Percentiles rank a stretch among this genome's conserved stretches.
These are phyloP conservation scores for Neltuma alba DNA, from an alignment of 306 rosid genomes.

Conservation along the genomic window DNA sequence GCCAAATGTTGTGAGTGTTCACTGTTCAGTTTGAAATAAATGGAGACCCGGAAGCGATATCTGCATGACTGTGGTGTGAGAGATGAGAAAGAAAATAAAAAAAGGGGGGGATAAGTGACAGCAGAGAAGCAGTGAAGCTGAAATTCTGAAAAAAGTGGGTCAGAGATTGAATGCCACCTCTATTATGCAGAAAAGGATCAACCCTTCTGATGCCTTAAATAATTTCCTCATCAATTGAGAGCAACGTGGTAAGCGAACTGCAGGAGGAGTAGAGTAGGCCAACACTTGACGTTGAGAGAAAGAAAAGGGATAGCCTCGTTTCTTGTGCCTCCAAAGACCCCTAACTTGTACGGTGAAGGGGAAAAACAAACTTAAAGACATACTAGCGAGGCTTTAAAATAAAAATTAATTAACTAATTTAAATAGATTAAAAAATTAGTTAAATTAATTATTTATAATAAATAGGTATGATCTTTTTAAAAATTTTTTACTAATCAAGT, in stretches of 20 bases:
- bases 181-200: slow-evolving; percentile 41
- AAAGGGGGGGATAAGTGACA: slow-evolving; percentile 35
- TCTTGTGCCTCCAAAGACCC: slow-evolving; percentile 25
- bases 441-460: too few relatives aligned
- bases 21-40: not conserved
- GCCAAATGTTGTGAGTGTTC: not conserved
- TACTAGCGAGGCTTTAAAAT: too few relatives aligned
- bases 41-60: not conserved
- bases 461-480: too few relatives aligned
- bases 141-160: slow-evolving; percentile 49
- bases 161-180: slow-evolving; percentile 74
- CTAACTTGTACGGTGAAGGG: not conserved
- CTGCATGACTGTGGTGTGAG: not conserved
- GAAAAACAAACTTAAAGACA: slow-evolving; percentile 5
- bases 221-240: slow-evolving; percentile 29
- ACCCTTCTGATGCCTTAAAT: slow-evolving; percentile 18
- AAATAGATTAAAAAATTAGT: too few relatives aligned
- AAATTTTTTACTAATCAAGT: too few relatives aligned
- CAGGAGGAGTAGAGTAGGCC: slow-evolving; percentile 21
- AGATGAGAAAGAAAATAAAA: not conserved
- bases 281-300: slow-evolving; percentile 15
- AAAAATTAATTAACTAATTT: too few relatives aligned
- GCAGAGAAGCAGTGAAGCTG: slow-evolving; percentile 45
- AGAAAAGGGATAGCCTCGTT: slow-evolving; percentile 36
- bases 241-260: slow-evolving; percentile 30